phyloP scores from a whole-genome alignment of 768 basidiomycete species.

The Leucocoprinus leucothites region DNA sequence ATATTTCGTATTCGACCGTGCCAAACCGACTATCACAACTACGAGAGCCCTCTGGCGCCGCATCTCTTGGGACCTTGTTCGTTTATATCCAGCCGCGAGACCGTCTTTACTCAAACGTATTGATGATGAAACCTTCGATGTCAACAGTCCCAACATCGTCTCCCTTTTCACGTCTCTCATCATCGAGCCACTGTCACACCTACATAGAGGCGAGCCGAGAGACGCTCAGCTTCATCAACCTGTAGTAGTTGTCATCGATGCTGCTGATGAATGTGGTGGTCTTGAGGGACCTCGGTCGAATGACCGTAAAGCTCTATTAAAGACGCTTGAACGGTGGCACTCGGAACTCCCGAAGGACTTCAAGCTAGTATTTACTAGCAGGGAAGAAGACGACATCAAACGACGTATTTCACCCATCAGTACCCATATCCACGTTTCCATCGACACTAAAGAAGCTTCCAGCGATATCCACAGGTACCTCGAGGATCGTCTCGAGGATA shows the following conservation, averaged over 20 bases:
- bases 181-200: constrained; percentile 16
- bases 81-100: too few species aligned
- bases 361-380: constrained; percentile 25
- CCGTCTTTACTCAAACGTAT: too few species aligned
- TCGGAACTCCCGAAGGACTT: constrained; percentile 14
- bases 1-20: too few species aligned
- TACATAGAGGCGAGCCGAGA: neutral
- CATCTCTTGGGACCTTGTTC: too few species aligned
- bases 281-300: constrained; percentile 11
- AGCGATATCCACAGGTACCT: constrained; percentile 23
- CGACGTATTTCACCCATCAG: constrained; percentile 13
- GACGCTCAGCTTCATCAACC: constrained; percentile 1
- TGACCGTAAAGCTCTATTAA: constrained; percentile 18
- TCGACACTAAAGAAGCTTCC: constrained; percentile 17
- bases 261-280: constrained; percentile 27
- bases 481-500: constrained; percentile 8
- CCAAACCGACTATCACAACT: too few species aligned
- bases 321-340: constrained; percentile 19
- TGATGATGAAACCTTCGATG: too few species aligned
- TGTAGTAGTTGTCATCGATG: constrained; percentile 24
- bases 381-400: constrained; percentile 18
- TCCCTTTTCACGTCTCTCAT: constrained; percentile 18
- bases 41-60: too few species aligned
- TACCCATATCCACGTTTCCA: constrained; percentile 16
- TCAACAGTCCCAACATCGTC: constrained; percentile 4